Evolutionary conservation across 2,329 filamentous ascomycete genomes (phyloP).

Genomic region (Neophaeococcomyces aloes): DNA sequence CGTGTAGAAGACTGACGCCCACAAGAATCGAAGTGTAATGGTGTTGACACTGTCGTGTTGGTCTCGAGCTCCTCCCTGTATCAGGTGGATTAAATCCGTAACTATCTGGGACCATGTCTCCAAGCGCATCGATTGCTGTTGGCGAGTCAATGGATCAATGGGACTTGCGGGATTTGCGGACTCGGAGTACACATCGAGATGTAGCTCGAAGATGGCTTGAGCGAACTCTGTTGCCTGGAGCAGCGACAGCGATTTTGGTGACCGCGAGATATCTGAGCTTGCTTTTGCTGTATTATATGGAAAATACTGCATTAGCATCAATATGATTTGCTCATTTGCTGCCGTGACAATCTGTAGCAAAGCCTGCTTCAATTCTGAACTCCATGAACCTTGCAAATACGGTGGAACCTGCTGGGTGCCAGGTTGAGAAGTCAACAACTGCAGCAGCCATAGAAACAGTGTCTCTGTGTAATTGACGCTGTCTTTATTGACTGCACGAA

Average conservation of each 20-base stretch:
- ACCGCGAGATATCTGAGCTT: background rate
- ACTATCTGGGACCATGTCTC: constrained; percentile 51
- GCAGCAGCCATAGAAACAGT: constrained; percentile 44
- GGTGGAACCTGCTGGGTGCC: constrained; percentile 28
- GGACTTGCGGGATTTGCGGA: constrained; percentile 52
- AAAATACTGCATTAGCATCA: background rate
- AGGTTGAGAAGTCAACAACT: constrained; percentile 29
- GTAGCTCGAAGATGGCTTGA: constrained; percentile 55
- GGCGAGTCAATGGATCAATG: constrained; percentile 41
- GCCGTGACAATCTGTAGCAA: constrained; percentile 43
- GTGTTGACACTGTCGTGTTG: constrained; percentile 26
- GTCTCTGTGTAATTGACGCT: constrained; percentile 36
- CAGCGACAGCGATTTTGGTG: background rate
- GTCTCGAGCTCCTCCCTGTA: constrained; percentile 20
- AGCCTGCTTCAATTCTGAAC: constrained; percentile 44
- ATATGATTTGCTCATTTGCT: constrained; percentile 42
- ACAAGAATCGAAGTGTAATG: constrained; percentile 52
- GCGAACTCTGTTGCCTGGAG: constrained; percentile 23
- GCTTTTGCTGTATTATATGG: background rate
- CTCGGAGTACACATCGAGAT: constrained; percentile 55
- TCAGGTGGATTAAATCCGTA: constrained; percentile 40
- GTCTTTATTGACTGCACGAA: constrained; percentile 35
- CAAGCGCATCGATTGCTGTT: constrained; percentile 48
- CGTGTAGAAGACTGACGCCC: constrained; percentile 54
- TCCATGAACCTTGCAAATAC: constrained; percentile 47